Percentiles rank a stretch among this genome's conserved stretches.
These are phyloP conservation scores for Trypanosoma vivax DNA, from an alignment of 208 protist genomes.

Conservation along the genomic window DNA sequence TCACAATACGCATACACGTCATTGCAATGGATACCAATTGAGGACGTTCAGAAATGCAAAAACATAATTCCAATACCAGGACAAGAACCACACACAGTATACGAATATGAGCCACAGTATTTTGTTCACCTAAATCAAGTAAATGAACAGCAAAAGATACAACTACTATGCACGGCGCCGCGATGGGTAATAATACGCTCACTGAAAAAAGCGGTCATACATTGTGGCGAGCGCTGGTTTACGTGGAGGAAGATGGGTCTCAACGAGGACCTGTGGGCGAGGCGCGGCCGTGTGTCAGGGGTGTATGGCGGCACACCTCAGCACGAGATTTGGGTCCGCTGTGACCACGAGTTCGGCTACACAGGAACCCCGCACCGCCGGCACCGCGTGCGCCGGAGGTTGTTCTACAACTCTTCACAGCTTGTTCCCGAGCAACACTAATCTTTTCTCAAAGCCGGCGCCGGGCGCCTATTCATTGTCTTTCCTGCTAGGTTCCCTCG, in stretches of 20 bases:
- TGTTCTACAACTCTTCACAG: constrained; percentile 24
- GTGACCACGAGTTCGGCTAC: background rate
- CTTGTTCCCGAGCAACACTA: background rate
- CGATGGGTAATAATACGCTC: constrained; percentile 35
- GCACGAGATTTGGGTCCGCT: constrained; percentile 12
- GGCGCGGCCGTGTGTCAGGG: background rate
- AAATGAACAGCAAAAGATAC: constrained; percentile 18
- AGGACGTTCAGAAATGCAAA: background rate
- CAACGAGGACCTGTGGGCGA: constrained; percentile 6
- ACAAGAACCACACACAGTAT: constrained; percentile 33
- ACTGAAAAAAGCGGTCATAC: constrained; percentile 31
- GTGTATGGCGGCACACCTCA: background rate
- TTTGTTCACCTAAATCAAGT: constrained; percentile 68
- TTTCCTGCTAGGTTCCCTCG: background rate
- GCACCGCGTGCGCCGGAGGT: background rate
- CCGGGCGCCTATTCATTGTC: constrained; percentile 2
- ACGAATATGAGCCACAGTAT: constrained; percentile 19
- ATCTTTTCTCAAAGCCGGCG: background rate
- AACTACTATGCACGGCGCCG: constrained; percentile 23
- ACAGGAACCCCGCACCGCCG: background rate
- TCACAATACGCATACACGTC: constrained; percentile 72
- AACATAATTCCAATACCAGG: constrained; percentile 1
- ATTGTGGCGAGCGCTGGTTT: constrained; percentile 22
- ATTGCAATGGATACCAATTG: constrained; percentile 45
- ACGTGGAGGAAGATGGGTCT: constrained; percentile 16